phyloP scores from a whole-genome alignment of 1,139 yeast genomes.

The Magnusiomyces magnusii region DNA sequence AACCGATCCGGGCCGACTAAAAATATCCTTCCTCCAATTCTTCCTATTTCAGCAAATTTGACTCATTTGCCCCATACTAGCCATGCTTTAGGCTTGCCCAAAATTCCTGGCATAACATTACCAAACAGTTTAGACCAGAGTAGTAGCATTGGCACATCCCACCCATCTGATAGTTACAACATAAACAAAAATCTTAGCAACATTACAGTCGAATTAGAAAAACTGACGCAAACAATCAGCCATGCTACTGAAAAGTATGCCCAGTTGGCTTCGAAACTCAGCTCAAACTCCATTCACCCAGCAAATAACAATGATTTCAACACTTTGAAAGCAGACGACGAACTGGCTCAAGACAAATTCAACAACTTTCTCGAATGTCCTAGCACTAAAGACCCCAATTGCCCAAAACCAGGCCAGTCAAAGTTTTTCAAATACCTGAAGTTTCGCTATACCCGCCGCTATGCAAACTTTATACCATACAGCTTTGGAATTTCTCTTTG shows the following conservation, averaged over 20 bases:
- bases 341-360: neutral
- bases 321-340: neutral
- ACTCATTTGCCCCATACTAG: neutral
- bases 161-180: neutral
- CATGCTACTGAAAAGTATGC: neutral
- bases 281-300: neutral
- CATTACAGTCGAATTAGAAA: neutral
- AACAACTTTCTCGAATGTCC: neutral
- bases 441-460: slow-evolving; percentile 14
- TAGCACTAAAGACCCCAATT: neutral
- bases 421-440: slow-evolving; percentile 1
- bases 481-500: slow-evolving; percentile 14
- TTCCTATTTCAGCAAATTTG: neutral
- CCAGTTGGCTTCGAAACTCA: neutral
- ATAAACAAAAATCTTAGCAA: neutral
- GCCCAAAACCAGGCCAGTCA: neutral
- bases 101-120: neutral
- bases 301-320: neutral
- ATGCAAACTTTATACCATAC: slow-evolving; percentile 14
- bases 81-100: neutral
- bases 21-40: neutral
- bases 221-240: neutral
- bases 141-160: neutral
- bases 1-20: neutral
- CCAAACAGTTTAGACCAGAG: neutral